Evolutionary conservation across 768 basidiomycete genomes (phyloP).

Genomic region (Gloeostereum incarnatum): DNA sequence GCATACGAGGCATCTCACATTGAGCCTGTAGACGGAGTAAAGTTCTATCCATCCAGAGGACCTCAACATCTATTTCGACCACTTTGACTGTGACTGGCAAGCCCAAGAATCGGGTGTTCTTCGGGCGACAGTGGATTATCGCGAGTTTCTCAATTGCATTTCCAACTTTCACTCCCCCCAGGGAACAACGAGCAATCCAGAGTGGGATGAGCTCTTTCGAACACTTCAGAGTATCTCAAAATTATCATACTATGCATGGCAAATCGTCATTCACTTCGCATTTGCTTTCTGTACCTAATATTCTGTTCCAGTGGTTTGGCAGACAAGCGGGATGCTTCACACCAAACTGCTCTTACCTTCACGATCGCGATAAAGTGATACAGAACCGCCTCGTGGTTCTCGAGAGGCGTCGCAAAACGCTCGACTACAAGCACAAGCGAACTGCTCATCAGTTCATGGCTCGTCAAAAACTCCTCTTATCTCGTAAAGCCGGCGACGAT

Average conservation of each 20-base stretch:
- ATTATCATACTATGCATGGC: slow-evolving; percentile 9
- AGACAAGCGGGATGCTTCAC: slow-evolving; percentile 6
- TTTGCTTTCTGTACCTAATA: background rate
- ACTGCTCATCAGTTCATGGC: slow-evolving; percentile 3
- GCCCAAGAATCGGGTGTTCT: slow-evolving; percentile 2
- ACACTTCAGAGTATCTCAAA: slow-evolving; percentile 5
- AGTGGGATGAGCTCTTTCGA: slow-evolving; percentile 8
- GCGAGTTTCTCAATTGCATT: slow-evolving; percentile 6
- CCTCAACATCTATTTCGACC: background rate
- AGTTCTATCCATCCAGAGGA: background rate
- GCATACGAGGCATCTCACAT: background rate
- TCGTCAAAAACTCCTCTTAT: background rate
- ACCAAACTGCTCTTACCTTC: slow-evolving; percentile 7
- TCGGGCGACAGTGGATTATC: background rate
- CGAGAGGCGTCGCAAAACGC: slow-evolving; percentile 1
- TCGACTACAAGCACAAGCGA: slow-evolving; percentile 3
- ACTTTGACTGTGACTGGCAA: background rate
- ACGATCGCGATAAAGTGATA: slow-evolving; percentile 1
- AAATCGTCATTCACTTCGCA: background rate
- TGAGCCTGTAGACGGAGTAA: background rate
- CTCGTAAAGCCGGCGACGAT: background rate
- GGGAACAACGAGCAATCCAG: slow-evolving; percentile 4
- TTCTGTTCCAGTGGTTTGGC: slow-evolving; percentile 5
- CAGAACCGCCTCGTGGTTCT: slow-evolving; percentile 1
- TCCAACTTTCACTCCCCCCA: slow-evolving; percentile 5